Base-by-base conservation (phyloP, 257 asterid species). In the Nicotiana noctiflora region DNA sequence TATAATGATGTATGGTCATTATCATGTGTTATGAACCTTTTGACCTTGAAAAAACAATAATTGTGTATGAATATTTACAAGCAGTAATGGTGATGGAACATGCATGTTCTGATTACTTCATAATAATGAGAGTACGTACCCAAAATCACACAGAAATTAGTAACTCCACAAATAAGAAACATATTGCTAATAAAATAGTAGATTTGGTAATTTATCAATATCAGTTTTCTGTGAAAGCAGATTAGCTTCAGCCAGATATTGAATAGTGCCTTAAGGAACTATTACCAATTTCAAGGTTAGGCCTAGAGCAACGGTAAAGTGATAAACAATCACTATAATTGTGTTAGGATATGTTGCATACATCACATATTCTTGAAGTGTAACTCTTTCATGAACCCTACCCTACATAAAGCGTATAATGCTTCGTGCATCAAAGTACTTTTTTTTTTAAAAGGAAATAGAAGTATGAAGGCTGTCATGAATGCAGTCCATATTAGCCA, bases 341-440 rank as follows among this genome's bases (percentile, higher is more conserved):
- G 37, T 37, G 44, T 37, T 34, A 37, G 9, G 44, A 6, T 6
- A 37, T 6, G 44, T 0, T 6, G 0, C n/a, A n/a, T 37, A 37
- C 2, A 5, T 37, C 2, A 37, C 8, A 34, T 1, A 0, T 37
- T 7, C 9, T 0, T 37, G 9, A 6, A 37, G 0, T 37, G 1
- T 6, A 2, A 6, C 1, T 37, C 0, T 5, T 37, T 1, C 7
- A 6, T 37, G 9, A 0, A 37, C 5, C 9, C 2, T 1, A 0
- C 2, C n/a, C n/a, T n/a, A n/a, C n/a, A 6, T 6, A 2, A 37
- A 37, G n/a, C 2, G 2, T 2, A 5, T 37, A 37, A 37, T 37
- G 2, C 0, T 6, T 6, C 9, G 7, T 6, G 44, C 44, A 37
- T 0, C 8, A 8, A 34, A 1, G 2, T 37, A 1, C n/a, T n/a